Base-by-base conservation (phyloP, 371 early-diverging fungal species). In the Amoeboaphelidium occidentale region DNA sequence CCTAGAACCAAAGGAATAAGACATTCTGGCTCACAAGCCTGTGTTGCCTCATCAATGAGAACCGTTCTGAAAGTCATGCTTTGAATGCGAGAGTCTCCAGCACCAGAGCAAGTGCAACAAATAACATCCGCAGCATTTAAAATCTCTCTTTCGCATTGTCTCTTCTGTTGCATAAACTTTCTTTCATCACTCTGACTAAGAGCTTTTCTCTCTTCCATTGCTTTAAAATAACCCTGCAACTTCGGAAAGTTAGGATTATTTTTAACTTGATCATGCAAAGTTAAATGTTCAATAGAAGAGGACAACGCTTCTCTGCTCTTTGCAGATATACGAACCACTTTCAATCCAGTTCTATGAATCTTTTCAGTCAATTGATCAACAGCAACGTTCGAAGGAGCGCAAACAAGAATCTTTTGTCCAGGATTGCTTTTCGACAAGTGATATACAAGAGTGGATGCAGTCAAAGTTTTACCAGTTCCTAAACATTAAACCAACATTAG, bases 341-440 rank as follows among this genome's bases (percentile, higher is more conserved):
- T 87, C 21, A 98, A 67, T 0, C 93, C 90, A 0, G 93, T 92
- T 28, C 74, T 75, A 62, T 93, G 86, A 51, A 98, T 87, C 61
- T 92, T 92, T 54, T 87, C 84, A 0, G 96, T 81, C 39, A 98
- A 63, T 63, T 98, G 93, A 65, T 98, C 98, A 1, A 97, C 97
- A 27, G 99, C 99, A 1, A 96, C 96, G 60, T 98, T 98, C 58
- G 82, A 81, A n/a, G 99, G 97, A 0, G 98, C 97, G 57, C 88
- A 88, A 1, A 98, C 94, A 42, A 98, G 65, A 4, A 98, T 80
- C 66, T 87, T 32, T 21, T 39, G 6, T 42, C 74, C 68, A 41
- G 46, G 44, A 58, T 78, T 81, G 69, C 81, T 77, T 58, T 84
- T 83, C 48, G 88, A 84, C 17, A 97, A 67, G 59, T 96, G 94